Conservation (phyloP, 2,329 filamentous ascomycete genomes). For the Leptographium flavum region DNA sequence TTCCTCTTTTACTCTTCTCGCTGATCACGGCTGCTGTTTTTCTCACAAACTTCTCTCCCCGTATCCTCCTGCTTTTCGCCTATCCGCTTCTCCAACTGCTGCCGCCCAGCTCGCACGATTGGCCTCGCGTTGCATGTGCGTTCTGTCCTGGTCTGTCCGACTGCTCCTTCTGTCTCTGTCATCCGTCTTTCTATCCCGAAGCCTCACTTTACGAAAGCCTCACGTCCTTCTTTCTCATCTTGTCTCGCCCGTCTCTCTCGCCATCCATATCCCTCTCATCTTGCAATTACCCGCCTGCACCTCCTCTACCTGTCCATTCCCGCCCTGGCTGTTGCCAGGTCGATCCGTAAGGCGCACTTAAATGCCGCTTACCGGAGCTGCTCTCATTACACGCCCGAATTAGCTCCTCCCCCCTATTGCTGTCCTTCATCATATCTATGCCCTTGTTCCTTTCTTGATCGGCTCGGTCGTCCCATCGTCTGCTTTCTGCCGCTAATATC, state of each 20-base stretch:
- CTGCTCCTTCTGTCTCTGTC: too few species aligned
- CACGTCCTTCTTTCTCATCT: background rate
- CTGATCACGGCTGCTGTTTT: background rate
- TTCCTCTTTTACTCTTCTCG: background rate
- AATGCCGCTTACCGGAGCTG: background rate
- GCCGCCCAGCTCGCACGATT: background rate
- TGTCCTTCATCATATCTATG: background rate
- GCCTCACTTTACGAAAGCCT: too few species aligned
- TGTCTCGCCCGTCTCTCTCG: too few species aligned
- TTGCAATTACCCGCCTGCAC: too few species aligned
- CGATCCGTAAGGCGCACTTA: background rate
- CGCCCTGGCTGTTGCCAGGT: too few species aligned
- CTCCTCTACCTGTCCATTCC: too few species aligned
- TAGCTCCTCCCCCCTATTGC: background rate
- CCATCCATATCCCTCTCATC: too few species aligned
- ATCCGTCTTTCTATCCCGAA: too few species aligned
- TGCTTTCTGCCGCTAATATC: background rate
- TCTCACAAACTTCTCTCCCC: background rate
- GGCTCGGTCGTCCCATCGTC: background rate
- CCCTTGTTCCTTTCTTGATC: background rate
- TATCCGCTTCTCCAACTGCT: background rate
- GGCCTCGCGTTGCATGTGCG: too few species aligned
- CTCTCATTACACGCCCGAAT: too few species aligned
- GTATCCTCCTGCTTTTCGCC: background rate
- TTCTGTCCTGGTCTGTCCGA: too few species aligned